Evolutionary conservation across 1,284 basidiomycete genomes (phyloP).

Genomic region (Sphaerobolus stellatus): DNA sequence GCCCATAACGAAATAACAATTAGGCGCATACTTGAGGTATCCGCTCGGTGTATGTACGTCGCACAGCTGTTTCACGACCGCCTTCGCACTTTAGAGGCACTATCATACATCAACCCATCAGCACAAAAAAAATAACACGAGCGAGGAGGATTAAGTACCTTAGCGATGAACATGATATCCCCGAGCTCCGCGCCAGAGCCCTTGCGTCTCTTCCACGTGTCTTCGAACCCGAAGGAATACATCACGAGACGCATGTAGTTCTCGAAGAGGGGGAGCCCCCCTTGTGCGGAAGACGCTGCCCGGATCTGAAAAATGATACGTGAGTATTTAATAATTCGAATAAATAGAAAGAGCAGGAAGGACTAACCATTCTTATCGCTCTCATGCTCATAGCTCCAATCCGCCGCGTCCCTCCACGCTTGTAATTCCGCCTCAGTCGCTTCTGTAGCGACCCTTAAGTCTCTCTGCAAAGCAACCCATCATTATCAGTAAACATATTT

Average conservation of each 20-base stretch:
- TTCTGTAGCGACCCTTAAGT: slow-evolving; percentile 64
- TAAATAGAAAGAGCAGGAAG: slow-evolving; percentile 17
- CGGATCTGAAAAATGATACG: slow-evolving; percentile 59
- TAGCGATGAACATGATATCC: no score
- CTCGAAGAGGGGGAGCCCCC: slow-evolving; percentile 10
- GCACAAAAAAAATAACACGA: slow-evolving; percentile 14
- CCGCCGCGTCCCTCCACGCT: slow-evolving; percentile 56
- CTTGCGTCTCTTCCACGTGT: slow-evolving; percentile 16
- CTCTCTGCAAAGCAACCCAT: slow-evolving; percentile 43
- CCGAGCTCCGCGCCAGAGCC: neutral
- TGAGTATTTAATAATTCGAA: no score
- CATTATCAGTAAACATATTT: neutral
- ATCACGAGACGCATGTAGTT: slow-evolving; percentile 21
- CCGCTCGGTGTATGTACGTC: slow-evolving; percentile 13
- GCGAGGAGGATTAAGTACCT: no score
- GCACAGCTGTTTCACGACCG: slow-evolving; percentile 16
- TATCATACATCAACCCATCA: slow-evolving; percentile 8
- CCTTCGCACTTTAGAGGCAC: slow-evolving; percentile 19
- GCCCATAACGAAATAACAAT: slow-evolving; percentile 34
- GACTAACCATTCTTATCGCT: slow-evolving; percentile 53
- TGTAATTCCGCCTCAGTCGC: slow-evolving; percentile 58
- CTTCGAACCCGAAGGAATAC: slow-evolving; percentile 19
- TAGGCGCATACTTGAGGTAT: slow-evolving; percentile 32
- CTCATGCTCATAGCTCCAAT: slow-evolving; percentile 48
- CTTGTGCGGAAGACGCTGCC: slow-evolving; percentile 52